phyloP scores from a whole-genome alignment of 2,329 filamentous ascomycete species.

The Penicillium sp. region DNA sequence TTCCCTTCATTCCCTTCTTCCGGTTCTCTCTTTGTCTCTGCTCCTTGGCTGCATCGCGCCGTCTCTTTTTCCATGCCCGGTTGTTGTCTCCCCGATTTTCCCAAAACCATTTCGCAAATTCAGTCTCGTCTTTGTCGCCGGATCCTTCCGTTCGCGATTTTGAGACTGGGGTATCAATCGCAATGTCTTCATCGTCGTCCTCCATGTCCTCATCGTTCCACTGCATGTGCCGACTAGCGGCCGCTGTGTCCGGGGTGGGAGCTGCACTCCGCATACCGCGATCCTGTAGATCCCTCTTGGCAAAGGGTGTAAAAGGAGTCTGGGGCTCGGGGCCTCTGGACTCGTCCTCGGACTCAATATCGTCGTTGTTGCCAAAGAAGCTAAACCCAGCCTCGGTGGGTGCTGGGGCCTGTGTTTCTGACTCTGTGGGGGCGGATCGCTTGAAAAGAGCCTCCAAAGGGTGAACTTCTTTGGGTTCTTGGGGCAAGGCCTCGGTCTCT shows the following conservation, averaged over 20 bases:
- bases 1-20: constrained; percentile 47
- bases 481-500: constrained; percentile 16
- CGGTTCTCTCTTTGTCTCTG: constrained; percentile 61
- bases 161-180: constrained; percentile 26
- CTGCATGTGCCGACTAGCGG: constrained; percentile 53
- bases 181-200: constrained; percentile 29
- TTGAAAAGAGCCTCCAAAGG: constrained; percentile 94
- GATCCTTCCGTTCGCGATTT: constrained; percentile 12
- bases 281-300: constrained; percentile 72
- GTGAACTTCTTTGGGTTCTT: constrained; percentile 62
- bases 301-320: constrained; percentile 85
- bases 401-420: constrained; percentile 36
- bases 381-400: constrained; percentile 65
- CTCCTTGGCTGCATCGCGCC: constrained; percentile 61
- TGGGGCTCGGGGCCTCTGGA: constrained; percentile 57
- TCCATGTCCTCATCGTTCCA: constrained; percentile 27
- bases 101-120: constrained; percentile 64
- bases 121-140: constrained; percentile 47
- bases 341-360: constrained; percentile 52
- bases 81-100: constrained; percentile 53
- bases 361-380: constrained; percentile 68
- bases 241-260: constrained; percentile 90
- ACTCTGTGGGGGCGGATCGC: constrained; percentile 52
- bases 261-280: constrained; percentile 75
- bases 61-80: constrained; percentile 54